These are phyloP conservation scores for Suillus subluteus DNA, from an alignment of 768 basidiomycete genomes.

Conservation along the genomic window DNA sequence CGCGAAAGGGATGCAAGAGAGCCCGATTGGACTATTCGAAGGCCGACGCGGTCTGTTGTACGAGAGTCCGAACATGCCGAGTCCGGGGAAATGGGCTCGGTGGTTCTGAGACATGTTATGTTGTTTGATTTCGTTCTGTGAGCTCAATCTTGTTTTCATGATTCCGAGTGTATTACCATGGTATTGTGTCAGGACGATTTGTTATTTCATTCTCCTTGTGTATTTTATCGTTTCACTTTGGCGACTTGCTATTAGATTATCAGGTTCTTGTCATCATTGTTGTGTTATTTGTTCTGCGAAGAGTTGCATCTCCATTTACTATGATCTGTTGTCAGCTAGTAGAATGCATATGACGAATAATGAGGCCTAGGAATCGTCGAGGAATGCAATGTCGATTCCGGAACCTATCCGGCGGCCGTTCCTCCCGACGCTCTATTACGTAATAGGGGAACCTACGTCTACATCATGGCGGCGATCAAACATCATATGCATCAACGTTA, in stretches of 20 bases:
- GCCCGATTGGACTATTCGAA: slow-evolving; percentile 71
- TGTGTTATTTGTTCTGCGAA: neutral
- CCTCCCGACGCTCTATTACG: neutral
- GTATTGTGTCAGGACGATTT: neutral
- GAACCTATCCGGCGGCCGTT: too few relatives aligned
- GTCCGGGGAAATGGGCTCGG: slow-evolving; percentile 55
- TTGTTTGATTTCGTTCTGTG: slow-evolving; percentile 7
- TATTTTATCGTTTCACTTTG: slow-evolving; percentile 4
- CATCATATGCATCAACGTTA: too few relatives aligned
- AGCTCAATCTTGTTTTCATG: slow-evolving; percentile 5
- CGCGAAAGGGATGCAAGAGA: slow-evolving; percentile 49
- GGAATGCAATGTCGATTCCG: too few relatives aligned
- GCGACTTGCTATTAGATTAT: neutral
- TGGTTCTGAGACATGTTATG: slow-evolving; percentile 46
- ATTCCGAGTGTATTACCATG: slow-evolving; percentile 2
- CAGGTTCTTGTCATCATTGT: neutral
- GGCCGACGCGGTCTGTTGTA: slow-evolving; percentile 62
- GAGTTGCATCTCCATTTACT: neutral
- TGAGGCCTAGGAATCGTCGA: too few relatives aligned
- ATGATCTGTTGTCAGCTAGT: neutral
- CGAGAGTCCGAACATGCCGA: slow-evolving; percentile 69
- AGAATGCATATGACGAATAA: neutral
- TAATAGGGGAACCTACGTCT: neutral
- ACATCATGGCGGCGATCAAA: too few relatives aligned
- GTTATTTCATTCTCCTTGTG: slow-evolving; percentile 2